Base-by-base conservation (phyloP, 129 eudicot species). In the Heracleum sosnowskyi region DNA sequence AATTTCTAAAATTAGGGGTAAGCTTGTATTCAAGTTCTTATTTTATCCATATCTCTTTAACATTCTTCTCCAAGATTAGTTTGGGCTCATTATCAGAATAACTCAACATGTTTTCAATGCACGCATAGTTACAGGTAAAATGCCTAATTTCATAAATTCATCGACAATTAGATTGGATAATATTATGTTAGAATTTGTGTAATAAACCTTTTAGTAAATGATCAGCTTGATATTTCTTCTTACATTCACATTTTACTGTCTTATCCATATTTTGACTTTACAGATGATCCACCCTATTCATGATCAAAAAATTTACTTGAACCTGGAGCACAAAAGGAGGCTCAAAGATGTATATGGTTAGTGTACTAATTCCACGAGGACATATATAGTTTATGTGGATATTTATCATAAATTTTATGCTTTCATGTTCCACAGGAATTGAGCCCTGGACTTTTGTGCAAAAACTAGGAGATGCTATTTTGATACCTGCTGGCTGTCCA, bases 401-500 rank as follows among this genome's bases (percentile, higher is more conserved):
- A 17, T 13, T 31, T 35, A 35, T 33, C 41, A 69, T 20, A 34
- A 34, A 13, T 33, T 13, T 2, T 16, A 18, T 18, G n/a, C 1
- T 31, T 31, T 35, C 41, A 5, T 16, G 40, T 31, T 34, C 42
- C 13, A 15, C 39, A 69, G 74, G 74, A 69, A 35, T 69, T 35
- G 74, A 69, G 39, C 74, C 74, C 35, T 69, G 74, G 74, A 34
- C 24, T 17, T 15, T 69, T 16, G 74, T 69, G 44, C 74, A 69
- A 69, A 69, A 69, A 35, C 44, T 29, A 69, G 74, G 74, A 35
- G 74, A 69, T 69, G 74, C 74, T 29, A 24, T 69, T 31, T 17
- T 69, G 37, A 69, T 69, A 69, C 74, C 74, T 15, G 74, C 74
- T 69, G 74, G 74, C 9, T 69, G 74, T 69, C 74, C 74, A 15